Conservation (phyloP, 2,329 filamentous ascomycete species). For the Alternaria alternata region DNA sequence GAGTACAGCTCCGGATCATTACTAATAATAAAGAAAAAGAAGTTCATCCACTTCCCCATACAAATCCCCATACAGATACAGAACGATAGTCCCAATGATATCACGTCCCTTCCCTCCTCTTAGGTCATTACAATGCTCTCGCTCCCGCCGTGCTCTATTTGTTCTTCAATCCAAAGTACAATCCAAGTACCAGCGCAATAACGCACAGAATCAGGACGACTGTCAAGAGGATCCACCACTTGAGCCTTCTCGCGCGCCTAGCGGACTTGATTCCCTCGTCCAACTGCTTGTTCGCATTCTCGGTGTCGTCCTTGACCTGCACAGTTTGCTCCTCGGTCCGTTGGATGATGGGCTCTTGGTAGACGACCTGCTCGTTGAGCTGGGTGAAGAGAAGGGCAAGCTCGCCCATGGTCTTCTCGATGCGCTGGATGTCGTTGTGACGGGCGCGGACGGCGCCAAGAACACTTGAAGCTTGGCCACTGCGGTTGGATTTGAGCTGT, state of each 20-base stretch:
- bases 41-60: background rate
- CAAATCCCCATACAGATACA: background rate
- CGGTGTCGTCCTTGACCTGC: constrained; percentile 71
- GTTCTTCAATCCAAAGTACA: constrained; percentile 56
- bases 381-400: constrained; percentile 76
- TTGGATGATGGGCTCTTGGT: constrained; percentile 71
- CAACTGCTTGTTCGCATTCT: constrained; percentile 74
- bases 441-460: constrained; percentile 81
- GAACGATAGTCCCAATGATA: background rate
- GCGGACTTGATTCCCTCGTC: constrained; percentile 73
- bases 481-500: constrained; percentile 77
- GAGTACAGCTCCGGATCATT: constrained; percentile 8
- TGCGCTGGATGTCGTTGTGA: constrained; percentile 83
- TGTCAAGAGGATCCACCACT: constrained; percentile 80
- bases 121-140: background rate
- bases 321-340: constrained; percentile 71
- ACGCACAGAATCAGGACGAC: constrained; percentile 58
- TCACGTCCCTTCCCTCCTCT: background rate
- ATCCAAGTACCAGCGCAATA: constrained; percentile 58
- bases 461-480: constrained; percentile 74
- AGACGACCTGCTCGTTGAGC: constrained; percentile 75
- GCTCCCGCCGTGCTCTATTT: background rate
- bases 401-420: constrained; percentile 77
- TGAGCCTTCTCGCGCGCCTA: constrained; percentile 73
- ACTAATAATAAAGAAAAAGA: constrained; percentile 4